These are phyloP conservation scores for Berkeleyomyces basicola DNA, from an alignment of 2,329 filamentous ascomycete genomes.

Conservation along the genomic window DNA sequence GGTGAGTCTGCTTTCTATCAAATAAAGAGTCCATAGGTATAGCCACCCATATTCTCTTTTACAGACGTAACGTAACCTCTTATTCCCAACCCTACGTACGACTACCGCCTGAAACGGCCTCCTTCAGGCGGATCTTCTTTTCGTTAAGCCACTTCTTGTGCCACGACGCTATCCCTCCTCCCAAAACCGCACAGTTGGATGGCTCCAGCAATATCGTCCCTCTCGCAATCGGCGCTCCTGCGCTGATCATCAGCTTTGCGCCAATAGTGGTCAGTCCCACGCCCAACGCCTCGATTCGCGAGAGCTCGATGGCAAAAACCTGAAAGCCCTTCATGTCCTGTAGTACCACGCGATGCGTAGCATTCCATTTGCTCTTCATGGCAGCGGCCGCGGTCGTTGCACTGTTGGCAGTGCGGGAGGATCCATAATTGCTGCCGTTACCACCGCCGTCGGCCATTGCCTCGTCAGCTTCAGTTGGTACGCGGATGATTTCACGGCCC, in stretches of 20 bases:
- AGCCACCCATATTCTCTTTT: too few species aligned
- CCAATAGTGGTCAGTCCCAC: slow-evolving; percentile 55
- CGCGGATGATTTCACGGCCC: slow-evolving; percentile 67
- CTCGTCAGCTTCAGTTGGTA: slow-evolving; percentile 30
- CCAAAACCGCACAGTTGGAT: slow-evolving; percentile 51
- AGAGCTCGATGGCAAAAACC: slow-evolving; percentile 57
- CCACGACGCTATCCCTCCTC: slow-evolving; percentile 70
- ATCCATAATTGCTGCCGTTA: slow-evolving; percentile 8
- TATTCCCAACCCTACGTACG: neutral
- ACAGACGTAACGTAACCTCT: too few species aligned
- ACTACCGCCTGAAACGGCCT: slow-evolving; percentile 26
- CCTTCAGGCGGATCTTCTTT: slow-evolving; percentile 51
- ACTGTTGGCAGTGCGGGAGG: neutral
- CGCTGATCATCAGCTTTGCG: slow-evolving; percentile 59
- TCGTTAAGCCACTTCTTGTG: slow-evolving; percentile 62
- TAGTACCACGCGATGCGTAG: slow-evolving; percentile 64
- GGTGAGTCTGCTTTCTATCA: neutral
- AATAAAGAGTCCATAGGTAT: too few species aligned
- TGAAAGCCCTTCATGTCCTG: slow-evolving; percentile 61
- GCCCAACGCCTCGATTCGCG: slow-evolving; percentile 45
- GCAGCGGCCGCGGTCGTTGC: slow-evolving; percentile 12
- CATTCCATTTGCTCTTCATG: slow-evolving; percentile 21
- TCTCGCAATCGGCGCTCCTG: slow-evolving; percentile 48
- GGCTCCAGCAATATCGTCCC: slow-evolving; percentile 68
- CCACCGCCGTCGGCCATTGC: slow-evolving; percentile 24